These are phyloP conservation scores for Fusarium nodosum DNA, from an alignment of 2,329 filamentous ascomycete genomes.

Conservation along the genomic window DNA sequence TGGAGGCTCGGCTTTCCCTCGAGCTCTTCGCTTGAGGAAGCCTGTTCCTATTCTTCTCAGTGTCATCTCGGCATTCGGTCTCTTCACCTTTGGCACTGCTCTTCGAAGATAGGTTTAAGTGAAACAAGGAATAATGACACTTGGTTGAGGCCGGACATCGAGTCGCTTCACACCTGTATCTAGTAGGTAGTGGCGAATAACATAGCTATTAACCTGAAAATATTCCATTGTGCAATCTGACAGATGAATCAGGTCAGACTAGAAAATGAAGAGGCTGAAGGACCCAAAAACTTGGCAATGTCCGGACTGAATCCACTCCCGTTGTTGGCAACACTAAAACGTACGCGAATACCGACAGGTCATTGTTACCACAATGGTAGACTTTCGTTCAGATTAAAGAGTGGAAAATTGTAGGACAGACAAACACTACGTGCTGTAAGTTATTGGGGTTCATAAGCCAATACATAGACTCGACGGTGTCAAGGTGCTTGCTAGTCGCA, in stretches of 20 bases:
- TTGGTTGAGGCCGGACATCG: background rate
- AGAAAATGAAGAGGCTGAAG: background rate
- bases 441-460: no score
- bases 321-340: no score
- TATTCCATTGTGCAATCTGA: background rate
- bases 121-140: background rate
- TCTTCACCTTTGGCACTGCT: conserved; percentile 83
- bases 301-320: background rate
- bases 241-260: background rate
- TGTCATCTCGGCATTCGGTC: conserved; percentile 81
- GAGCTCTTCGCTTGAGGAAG: conserved; percentile 87
- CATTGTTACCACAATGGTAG: no score
- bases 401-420: no score
- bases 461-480: no score
- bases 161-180: background rate
- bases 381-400: no score
- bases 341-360: no score
- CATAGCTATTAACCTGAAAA: background rate
- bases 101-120: conserved; percentile 59
- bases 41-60: conserved; percentile 86
- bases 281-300: background rate
- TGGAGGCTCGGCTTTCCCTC: conserved; percentile 85
- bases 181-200: background rate
- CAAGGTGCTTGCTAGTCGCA: no score
- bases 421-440: no score